Percentiles rank a stretch among this genome's conserved stretches.
These are phyloP conservation scores for Phytophthora aleatoria DNA, from an alignment of 352 stramenopile genomes.

Conservation along the genomic window DNA sequence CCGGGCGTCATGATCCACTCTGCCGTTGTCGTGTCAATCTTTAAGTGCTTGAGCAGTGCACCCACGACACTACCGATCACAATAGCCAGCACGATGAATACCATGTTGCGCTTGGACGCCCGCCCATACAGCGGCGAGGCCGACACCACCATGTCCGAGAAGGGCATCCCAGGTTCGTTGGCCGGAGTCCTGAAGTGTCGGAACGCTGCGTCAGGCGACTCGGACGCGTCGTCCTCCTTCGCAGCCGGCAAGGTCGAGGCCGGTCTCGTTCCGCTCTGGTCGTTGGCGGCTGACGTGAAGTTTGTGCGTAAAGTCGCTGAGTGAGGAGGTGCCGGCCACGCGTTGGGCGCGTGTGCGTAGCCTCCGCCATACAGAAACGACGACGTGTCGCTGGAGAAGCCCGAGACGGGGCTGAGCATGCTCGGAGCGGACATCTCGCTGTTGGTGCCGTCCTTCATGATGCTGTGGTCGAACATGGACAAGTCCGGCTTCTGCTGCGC, in stretches of 20 bases:
- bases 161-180: constrained; percentile 27
- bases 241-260: constrained; percentile 18
- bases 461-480: constrained; percentile 49
- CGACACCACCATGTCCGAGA: constrained; percentile 34
- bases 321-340: constrained; percentile 48
- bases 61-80: constrained; percentile 49
- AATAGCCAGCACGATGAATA: constrained; percentile 54
- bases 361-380: constrained; percentile 41
- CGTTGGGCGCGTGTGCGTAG: constrained; percentile 28
- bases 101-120: constrained; percentile 51
- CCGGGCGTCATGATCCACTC: constrained; percentile 76
- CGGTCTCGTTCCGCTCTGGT: constrained; percentile 12
- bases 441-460: constrained; percentile 48
- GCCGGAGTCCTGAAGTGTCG: constrained; percentile 59
- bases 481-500: constrained; percentile 36
- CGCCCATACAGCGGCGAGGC: constrained; percentile 41
- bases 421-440: constrained; percentile 44
- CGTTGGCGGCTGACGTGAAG: constrained; percentile 53
- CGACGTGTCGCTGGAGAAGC: constrained; percentile 40
- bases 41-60: constrained; percentile 56
- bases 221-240: constrained; percentile 27
- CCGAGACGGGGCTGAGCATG: constrained; percentile 45
- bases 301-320: constrained; percentile 65
- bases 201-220: constrained; percentile 56
- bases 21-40: constrained; percentile 46